Evolutionary conservation across 2,329 filamentous ascomycete species (phyloP).

Genomic region (Rugonectria rugulosa): DNA sequence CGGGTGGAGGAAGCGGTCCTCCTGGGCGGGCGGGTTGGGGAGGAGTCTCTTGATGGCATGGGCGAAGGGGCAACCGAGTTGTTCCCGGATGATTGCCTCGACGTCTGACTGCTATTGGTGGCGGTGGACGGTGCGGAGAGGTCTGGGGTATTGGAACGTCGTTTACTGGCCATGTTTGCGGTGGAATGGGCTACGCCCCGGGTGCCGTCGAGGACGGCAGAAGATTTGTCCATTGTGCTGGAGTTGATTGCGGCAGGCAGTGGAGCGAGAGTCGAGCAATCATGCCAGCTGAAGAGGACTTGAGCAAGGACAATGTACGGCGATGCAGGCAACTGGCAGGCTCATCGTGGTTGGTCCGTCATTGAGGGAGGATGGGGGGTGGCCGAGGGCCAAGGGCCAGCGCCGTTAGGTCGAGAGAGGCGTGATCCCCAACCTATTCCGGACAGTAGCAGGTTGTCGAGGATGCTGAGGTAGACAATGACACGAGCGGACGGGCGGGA

Average conservation of each 20-base stretch:
- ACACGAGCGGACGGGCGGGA: conserved; percentile 34
- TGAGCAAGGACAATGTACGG: conserved; percentile 40
- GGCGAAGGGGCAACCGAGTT: conserved; percentile 49
- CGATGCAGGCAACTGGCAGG: conserved; percentile 37
- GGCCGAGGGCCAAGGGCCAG: conserved; percentile 30
- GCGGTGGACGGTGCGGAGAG: conserved; percentile 34
- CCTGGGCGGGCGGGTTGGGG: conserved; percentile 52
- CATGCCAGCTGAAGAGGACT: conserved; percentile 44
- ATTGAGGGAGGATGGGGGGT: conserved; percentile 38
- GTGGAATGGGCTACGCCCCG: conserved; percentile 30
- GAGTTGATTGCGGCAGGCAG: conserved; percentile 34
- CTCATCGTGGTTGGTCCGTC: conserved; percentile 48
- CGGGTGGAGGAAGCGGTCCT: conserved; percentile 46
- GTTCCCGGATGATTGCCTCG: conserved; percentile 47
- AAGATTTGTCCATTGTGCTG: conserved; percentile 47
- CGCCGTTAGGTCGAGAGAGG: conserved; percentile 28
- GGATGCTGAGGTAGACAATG: conserved; percentile 28
- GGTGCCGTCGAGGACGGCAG: conserved; percentile 38
- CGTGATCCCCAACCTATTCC: conserved; percentile 41
- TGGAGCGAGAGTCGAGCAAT: conserved; percentile 41
- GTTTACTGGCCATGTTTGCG: conserved; percentile 28
- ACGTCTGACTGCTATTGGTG: conserved; percentile 40
- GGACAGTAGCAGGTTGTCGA: conserved; percentile 35
- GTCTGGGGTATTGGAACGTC: conserved; percentile 35
- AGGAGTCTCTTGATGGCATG: conserved; percentile 54